A percentile compares a stretch with the other conserved stretches of the same genome.
These are phyloP conservation scores for Geotrichum histeridarum DNA, from an alignment of 1,139 yeast genomes.

Conservation along the genomic window DNA sequence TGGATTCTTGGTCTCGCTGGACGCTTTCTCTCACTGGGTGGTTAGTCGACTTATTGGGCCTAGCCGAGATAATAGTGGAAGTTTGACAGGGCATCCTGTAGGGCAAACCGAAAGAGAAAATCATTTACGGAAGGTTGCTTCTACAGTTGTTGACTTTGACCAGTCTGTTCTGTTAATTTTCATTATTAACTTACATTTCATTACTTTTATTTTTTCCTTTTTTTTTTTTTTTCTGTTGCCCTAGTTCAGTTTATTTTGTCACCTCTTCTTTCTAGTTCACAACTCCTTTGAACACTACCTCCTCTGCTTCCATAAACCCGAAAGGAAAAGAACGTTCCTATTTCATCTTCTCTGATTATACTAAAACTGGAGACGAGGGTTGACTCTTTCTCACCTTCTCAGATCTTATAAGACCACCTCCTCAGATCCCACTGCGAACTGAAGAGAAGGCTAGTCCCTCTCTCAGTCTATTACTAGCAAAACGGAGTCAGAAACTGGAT, in stretches of 20 bases:
- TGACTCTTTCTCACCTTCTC: no score
- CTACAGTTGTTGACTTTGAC: background rate
- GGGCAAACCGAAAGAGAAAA: no score
- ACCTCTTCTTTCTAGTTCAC: background rate
- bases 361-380: no score
- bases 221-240: constrained; percentile 1
- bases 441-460: background rate
- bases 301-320: no score
- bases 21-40: no score
- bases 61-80: no score
- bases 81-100: no score
- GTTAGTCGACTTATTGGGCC: no score
- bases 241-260: background rate
- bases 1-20: no score
- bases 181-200: background rate
- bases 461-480: background rate
- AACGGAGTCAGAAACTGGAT: constrained; percentile 11
- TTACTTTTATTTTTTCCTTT: constrained; percentile 6
- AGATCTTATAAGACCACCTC: background rate
- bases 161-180: background rate
- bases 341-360: no score
- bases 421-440: constrained; percentile 5
- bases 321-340: no score
- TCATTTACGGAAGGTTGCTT: background rate
- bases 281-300: no score